Evolutionary conservation across 2,329 filamentous ascomycete genomes (phyloP), one percentile per base, ranked within the genome.

Genomic region (Xylaria sp.): DNA sequence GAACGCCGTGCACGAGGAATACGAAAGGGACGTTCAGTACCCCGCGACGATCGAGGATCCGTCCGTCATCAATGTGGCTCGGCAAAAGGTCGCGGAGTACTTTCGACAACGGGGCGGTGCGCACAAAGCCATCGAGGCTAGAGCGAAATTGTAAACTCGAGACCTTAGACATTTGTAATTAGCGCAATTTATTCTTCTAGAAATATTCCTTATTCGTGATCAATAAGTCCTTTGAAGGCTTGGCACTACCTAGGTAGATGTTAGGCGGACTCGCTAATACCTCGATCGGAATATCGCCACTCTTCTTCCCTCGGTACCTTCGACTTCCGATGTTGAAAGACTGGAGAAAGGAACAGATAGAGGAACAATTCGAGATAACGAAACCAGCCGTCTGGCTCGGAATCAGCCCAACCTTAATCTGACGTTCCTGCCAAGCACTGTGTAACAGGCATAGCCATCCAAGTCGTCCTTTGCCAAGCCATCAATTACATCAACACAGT

Each of bases 21-120:
- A 90, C 68, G 88, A 89, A 15, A 90, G 87, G 73, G 80, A 85
- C 48, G 89, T 97, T 1, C 82, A 82, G 63, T 86, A 94, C 46
- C 93, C 93, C 8, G 90, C 90, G 25, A 97, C 93, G 3, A 90
- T 97, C 47, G 93, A 97, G 77, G 93, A 97, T 77, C 79, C 79
- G 1, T 82, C 84, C 27, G 91, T 90, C 8, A 87, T 97, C 7
- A 87, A 89, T 19, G 86, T 91, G 57, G 93, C 92, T 46, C 86
- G 88, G 75, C 79, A 70, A 38, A 90, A 87, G 75, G 84, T 96
- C 2, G 83, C 80, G 71, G 87, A 90, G 77, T 97, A 96, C 76
- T 97, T 96, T 73, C 77, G 80, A 70, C 74, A 80, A 53, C 81
- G 74, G 64, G 80, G 78, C 2, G 72, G 68, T 4, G 71, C 70